phyloP scores from a whole-genome alignment of 345 rosid genomes.

The Gossypium mustelinum region DNA sequence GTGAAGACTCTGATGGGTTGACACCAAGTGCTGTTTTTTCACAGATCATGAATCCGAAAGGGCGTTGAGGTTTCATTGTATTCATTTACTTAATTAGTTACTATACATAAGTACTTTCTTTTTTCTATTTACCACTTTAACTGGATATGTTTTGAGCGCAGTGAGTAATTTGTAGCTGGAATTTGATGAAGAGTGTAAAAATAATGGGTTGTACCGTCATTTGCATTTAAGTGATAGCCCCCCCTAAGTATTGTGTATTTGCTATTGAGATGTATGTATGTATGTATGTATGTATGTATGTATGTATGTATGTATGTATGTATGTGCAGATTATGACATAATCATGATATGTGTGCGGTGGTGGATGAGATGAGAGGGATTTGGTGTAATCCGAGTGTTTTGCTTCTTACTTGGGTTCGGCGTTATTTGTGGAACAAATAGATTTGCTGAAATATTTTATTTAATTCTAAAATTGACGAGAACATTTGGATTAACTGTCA shows the following conservation, averaged over 20 bases:
- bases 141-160: background rate
- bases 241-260: background rate
- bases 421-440: background rate
- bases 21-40: slow-evolving; percentile 96
- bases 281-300: no score
- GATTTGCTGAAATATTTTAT: background rate
- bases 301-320: no score
- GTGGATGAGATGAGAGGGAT: background rate
- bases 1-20: slow-evolving; percentile 92
- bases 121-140: background rate
- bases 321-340: background rate
- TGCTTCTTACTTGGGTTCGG: background rate
- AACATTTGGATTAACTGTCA: no score
- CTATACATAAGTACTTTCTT: no score
- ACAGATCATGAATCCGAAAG: slow-evolving; percentile 98
- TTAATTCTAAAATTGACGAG: background rate
- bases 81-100: no score
- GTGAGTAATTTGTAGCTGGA: background rate
- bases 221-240: background rate
- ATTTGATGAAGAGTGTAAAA: background rate
- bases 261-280: background rate
- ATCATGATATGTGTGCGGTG: background rate
- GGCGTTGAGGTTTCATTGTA: slow-evolving; percentile 49
- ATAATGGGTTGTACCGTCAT: background rate
- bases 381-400: background rate